phyloP scores from a whole-genome alignment of 306 rosid genomes.

The Crotalaria pallida region DNA sequence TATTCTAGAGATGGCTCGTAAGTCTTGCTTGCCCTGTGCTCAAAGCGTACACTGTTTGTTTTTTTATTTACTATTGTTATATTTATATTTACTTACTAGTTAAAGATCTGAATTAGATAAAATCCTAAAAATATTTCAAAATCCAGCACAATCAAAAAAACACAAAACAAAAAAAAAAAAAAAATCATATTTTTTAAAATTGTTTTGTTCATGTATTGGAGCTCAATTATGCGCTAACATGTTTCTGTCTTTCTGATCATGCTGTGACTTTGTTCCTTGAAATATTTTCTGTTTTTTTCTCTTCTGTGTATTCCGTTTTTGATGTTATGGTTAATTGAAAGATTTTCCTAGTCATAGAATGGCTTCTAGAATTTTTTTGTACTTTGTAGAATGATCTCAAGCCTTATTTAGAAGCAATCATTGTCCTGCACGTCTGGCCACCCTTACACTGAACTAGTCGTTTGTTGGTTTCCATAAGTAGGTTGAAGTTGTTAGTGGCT shows the following conservation, averaged over 20 bases:
- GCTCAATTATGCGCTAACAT: conserved; percentile 1
- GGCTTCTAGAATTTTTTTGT: not conserved
- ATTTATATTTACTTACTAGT: not conserved
- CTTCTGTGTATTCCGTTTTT: not conserved
- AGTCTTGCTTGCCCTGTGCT: conserved; percentile 33
- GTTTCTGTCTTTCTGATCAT: conserved; percentile 12
- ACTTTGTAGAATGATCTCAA: not conserved
- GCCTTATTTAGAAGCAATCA: not conserved
- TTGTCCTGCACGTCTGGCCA: not conserved
- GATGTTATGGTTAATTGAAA: not conserved
- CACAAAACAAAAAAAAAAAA: too few relatives aligned
- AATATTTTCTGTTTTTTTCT: not conserved
- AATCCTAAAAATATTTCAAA: not conserved
- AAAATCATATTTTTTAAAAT: too few relatives aligned
- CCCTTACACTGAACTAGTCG: not conserved
- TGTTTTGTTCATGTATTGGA: not conserved
- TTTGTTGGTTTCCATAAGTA: not conserved
- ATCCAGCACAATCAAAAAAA: not conserved
- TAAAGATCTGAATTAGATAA: not conserved
- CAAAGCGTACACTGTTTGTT: not conserved
- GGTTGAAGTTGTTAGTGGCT: too few relatives aligned
- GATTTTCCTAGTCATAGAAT: not conserved
- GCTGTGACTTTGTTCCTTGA: conserved; percentile 1
- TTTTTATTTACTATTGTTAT: too few relatives aligned
- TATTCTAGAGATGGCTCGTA: conserved; percentile 95